Base-by-base conservation (phyloP, 2,329 filamentous ascomycete genomes). In the Epichloe gansuensis region DNA sequence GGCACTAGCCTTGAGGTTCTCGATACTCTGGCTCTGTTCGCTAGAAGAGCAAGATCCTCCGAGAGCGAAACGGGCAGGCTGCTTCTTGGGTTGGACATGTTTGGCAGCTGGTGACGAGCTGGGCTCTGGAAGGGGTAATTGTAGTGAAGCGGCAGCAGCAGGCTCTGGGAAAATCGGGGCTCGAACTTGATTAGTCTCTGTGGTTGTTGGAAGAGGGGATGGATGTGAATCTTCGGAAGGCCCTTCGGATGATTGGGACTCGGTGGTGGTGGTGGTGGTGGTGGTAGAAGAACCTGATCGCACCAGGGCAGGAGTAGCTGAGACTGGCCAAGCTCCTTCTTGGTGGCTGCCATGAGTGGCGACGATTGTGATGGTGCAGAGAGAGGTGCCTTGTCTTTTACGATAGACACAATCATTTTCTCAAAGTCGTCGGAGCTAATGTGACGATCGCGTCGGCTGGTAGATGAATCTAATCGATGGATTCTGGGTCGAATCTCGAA, bases 321-420 rank as follows among this genome's bases (percentile, higher is more conserved):
- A 56, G 12, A 60, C 56, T 13, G 61, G n/a, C n/a, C 55, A 25
- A 61, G 56, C 5, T 64, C 74, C 53, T 78, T 71, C 49, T 76
- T 75, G 62, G n/a, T 64, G 59, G 60, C 66, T 58, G 58, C 70
- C 66, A 47, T 65, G 63, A 59, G 49, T 36, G 61, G 58, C 35
- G 61, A 55, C 45, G 58, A 54, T 5, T 62, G 59, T 4, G 61
- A 59, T 43, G 67, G 67, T 31, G 66, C 66, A 17, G 77, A 74
- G 8, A 82, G 67, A 60, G 74, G 80, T 49, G 74, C 77, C 67
- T 87, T 89, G 68, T 93, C 85, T 68, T 94, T 87, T 64, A 96
- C 93, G 52, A 96, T 96, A 40, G 85, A 89, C 52, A 87, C 81
- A 42, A 96, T 88, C 80, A 97, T 94, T 72, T 94, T 94, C 69